phyloP scores from a whole-genome alignment of 2,329 filamentous ascomycete species.

The Ascochyta viciae-villosae region DNA sequence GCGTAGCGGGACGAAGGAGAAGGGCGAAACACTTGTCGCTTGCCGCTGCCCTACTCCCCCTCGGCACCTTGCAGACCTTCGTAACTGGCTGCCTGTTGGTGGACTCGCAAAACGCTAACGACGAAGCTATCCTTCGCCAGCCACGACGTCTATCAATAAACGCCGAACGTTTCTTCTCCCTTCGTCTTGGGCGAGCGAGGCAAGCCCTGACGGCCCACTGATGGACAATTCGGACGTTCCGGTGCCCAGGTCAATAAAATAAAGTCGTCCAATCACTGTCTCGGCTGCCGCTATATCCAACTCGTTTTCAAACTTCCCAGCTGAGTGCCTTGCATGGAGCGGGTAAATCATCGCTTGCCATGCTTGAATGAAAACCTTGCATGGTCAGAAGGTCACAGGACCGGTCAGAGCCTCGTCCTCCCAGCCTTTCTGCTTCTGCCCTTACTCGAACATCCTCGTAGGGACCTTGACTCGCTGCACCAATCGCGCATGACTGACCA shows the following conservation, averaged over 20 bases:
- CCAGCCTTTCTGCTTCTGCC: constrained; percentile 16
- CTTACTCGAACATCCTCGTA: constrained; percentile 27
- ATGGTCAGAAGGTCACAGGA: constrained; percentile 45
- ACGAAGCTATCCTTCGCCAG: constrained; percentile 10
- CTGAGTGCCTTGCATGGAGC: constrained; percentile 46
- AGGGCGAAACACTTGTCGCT: constrained; percentile 31
- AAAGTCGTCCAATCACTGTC: constrained; percentile 35
- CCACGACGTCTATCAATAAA: constrained; percentile 19
- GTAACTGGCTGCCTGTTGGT: constrained; percentile 19
- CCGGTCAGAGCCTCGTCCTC: constrained; percentile 36
- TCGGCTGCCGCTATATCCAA: constrained; percentile 15
- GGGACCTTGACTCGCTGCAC: constrained; percentile 32
- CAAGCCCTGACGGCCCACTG: constrained; percentile 32
- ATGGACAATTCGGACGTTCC: constrained; percentile 32
- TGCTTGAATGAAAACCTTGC: constrained; percentile 35
- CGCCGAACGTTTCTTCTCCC: constrained; percentile 15
- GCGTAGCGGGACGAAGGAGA: constrained; percentile 27
- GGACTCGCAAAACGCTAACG: constrained; percentile 9
- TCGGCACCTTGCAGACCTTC: constrained; percentile 24
- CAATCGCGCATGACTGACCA: constrained; percentile 30
- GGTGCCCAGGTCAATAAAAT: constrained; percentile 28
- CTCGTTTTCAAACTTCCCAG: constrained; percentile 21
- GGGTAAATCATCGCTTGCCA: constrained; percentile 43
- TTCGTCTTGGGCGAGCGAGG: constrained; percentile 16
- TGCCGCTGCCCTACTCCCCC: constrained; percentile 22